phyloP scores from a whole-genome alignment of 768 basidiomycete genomes.

The Clitopilus hobsonii region DNA sequence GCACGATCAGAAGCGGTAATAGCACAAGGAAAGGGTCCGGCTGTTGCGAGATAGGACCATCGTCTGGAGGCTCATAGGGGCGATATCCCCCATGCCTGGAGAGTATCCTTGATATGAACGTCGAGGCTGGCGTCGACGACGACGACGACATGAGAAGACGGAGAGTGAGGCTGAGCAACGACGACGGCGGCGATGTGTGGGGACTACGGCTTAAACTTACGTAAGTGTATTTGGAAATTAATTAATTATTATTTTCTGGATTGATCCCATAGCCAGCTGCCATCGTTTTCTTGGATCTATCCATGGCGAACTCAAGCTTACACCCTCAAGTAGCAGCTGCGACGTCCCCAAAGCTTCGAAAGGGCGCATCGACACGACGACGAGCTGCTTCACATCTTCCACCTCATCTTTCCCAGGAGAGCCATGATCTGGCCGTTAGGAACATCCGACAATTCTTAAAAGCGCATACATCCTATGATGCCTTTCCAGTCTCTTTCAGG shows the following conservation, averaged over 20 bases:
- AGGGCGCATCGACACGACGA: slow-evolving; percentile 52
- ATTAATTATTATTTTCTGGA: slow-evolving; percentile 1
- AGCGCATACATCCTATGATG: slow-evolving; percentile 87
- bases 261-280: too few relatives aligned
- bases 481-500: slow-evolving; percentile 94
- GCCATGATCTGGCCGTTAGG: slow-evolving; percentile 65
- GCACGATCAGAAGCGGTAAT: slow-evolving; percentile 89
- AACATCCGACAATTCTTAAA: slow-evolving; percentile 81
- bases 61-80: slow-evolving; percentile 18
- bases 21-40: slow-evolving; percentile 79
- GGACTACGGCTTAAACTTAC: neutral
- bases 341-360: slow-evolving; percentile 45
- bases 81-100: neutral
- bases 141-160: neutral
- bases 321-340: too few relatives aligned
- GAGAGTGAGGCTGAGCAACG: neutral
- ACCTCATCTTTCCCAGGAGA: slow-evolving; percentile 47
- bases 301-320: too few relatives aligned
- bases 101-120: slow-evolving; percentile 1
- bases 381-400: slow-evolving; percentile 59
- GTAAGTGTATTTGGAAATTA: slow-evolving; percentile 2
- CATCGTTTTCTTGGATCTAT: too few relatives aligned
- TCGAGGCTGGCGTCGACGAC: slow-evolving; percentile 8
- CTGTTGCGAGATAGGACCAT: slow-evolving; percentile 20
- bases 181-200: slow-evolving; percentile 1